Base-by-base conservation (phyloP, 2,329 filamentous ascomycete species). In the Claviceps monticola region DNA sequence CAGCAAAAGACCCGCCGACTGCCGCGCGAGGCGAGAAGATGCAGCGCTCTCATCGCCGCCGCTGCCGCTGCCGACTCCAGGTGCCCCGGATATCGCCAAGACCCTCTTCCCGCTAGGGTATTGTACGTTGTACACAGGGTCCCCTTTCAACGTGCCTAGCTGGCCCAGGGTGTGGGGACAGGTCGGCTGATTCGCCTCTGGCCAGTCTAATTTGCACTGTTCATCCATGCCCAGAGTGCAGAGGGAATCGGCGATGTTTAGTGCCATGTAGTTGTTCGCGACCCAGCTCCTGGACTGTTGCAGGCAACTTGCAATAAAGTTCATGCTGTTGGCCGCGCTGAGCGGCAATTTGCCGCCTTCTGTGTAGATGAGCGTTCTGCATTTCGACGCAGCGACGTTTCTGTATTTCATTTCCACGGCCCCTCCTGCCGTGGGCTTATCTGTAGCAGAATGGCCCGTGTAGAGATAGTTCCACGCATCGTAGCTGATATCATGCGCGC, bases 391-490 rank as follows among this genome's bases (percentile, higher is more conserved):
- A 52, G 68, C 67, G 37, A 71, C 71, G 52, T 68, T 63, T 55
- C 71, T 67, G 54, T 66, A 74, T 14, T 68, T 63, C 66, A 79
- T 78, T 19, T 67, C 62, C 21, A 76, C 58, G 11, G 66, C 67
- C 19, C 76, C 77, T 47, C 76, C 77, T 2, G 67, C 61, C 3
- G 62, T 65, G 26, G 76, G 75, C 46, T 70, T 62, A 14, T 69
- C 61, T 1, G 66, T 66, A 4, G 77, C 77, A 2, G 68, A 67
- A 50, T 71, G 53, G 51, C 74, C 74, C 0, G 71, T 75, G 48
- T 65, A 59, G n/a, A 82, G 74, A 57, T 77, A 78, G 65, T 79
- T 80, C 75, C 76, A 82, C 21, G 78, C 78, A 58, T 81, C 78
- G 68, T 80, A 82, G 60, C 68, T 73, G 60, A 82, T 69, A 61